These are phyloP conservation scores for Aotearoamyces nothofagi DNA, from an alignment of 2,329 filamentous ascomycete species.

Conservation along the genomic window DNA sequence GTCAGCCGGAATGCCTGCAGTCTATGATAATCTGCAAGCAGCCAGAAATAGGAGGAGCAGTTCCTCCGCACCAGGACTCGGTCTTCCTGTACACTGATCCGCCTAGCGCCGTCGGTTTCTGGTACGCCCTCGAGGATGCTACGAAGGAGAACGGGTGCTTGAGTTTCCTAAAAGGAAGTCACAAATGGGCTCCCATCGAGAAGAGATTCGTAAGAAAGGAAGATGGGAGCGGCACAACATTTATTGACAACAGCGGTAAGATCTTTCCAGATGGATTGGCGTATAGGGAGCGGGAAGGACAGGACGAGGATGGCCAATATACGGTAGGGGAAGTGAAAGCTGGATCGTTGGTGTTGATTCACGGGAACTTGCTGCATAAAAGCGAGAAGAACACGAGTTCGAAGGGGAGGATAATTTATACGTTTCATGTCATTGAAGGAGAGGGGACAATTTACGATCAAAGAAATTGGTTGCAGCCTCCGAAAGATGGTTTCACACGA, in stretches of 20 bases:
- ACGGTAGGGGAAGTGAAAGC: constrained; percentile 78
- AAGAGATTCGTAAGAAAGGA: constrained; percentile 60
- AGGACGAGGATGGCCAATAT: constrained; percentile 38
- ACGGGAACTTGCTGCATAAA: constrained; percentile 92
- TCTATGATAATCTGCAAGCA: constrained; percentile 99
- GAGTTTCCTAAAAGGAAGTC: constrained; percentile 71
- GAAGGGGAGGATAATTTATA: constrained; percentile 89
- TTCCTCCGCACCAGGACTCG: constrained; percentile 82
- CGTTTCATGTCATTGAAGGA: constrained; percentile 91
- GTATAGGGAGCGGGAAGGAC: constrained; percentile 28
- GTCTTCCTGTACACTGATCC: constrained; percentile 86
- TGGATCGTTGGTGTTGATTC: constrained; percentile 80
- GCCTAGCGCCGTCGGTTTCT: constrained; percentile 84
- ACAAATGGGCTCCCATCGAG: constrained; percentile 54
- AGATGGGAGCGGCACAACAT: constrained; percentile 43
- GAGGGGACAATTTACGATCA: constrained; percentile 60
- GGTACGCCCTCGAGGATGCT: constrained; percentile 93
- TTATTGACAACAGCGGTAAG: constrained; percentile 52
- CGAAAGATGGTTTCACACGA: constrained; percentile 55
- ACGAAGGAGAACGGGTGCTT: constrained; percentile 77
- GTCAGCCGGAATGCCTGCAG: constrained; percentile 52
- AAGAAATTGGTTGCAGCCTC: constrained; percentile 87
- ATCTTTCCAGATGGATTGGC: constrained; percentile 41
- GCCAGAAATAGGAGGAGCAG: constrained; percentile 84
- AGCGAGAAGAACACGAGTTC: constrained; percentile 81